Percentiles rank a stretch among this genome's conserved stretches.
Conservation (phyloP, 371 early-diverging fungal genomes). For the Spiromyces aspiralis region DNA sequence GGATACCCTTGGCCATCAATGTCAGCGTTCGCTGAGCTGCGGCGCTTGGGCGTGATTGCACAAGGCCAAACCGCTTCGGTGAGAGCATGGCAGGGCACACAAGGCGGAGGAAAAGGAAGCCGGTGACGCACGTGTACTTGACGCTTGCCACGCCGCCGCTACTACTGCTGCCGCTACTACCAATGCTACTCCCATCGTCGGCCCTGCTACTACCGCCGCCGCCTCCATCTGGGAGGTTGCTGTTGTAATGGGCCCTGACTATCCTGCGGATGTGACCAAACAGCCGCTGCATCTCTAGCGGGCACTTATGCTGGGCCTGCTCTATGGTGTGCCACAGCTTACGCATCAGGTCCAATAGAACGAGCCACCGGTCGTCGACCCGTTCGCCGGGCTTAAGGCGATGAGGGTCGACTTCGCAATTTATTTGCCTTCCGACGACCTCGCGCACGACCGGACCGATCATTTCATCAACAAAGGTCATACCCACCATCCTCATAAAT, state of each 20-base stretch:
- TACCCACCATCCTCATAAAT: slow-evolving; percentile 61
- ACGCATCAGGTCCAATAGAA: slow-evolving; percentile 23
- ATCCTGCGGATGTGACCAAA: slow-evolving; percentile 35
- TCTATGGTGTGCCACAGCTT: slow-evolving; percentile 32
- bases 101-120: slow-evolving; percentile 93
- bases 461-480: slow-evolving; percentile 49
- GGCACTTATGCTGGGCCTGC: slow-evolving; percentile 22
- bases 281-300: slow-evolving; percentile 29
- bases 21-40: slow-evolving; percentile 78
- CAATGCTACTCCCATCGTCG: not conserved
- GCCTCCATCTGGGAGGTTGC: not conserved
- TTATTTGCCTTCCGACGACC: slow-evolving; percentile 34
- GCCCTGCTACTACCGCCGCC: not conserved
- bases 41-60: slow-evolving; percentile 63
- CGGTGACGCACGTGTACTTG: slow-evolving; percentile 17
- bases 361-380: slow-evolving; percentile 29
- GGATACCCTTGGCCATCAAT: slow-evolving; percentile 82
- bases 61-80: slow-evolving; percentile 82
- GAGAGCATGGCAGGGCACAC: slow-evolving; percentile 95
- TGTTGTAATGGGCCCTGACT: slow-evolving; percentile 12
- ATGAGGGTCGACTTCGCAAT: slow-evolving; percentile 47
- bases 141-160: no score
- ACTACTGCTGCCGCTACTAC: not conserved
- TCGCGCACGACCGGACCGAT: slow-evolving; percentile 42
- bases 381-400: slow-evolving; percentile 20